phyloP scores from a whole-genome alignment of 495 filamentous ascomycete genomes.

The Xylaria castorea region DNA sequence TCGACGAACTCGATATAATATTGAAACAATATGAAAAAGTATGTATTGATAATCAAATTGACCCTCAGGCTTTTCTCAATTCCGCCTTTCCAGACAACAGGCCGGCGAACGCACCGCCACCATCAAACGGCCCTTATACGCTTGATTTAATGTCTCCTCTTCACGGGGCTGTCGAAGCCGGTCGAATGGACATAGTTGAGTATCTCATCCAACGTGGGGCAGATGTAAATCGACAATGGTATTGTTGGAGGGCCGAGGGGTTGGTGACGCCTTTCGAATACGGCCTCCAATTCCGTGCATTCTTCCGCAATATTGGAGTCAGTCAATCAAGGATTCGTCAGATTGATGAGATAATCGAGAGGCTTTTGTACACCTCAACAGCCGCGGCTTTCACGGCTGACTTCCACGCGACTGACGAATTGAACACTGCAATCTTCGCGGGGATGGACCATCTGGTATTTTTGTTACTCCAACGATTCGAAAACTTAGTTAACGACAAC shows the following conservation, averaged over 20 bases:
- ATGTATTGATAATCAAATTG: not conserved
- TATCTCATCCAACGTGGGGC: not conserved
- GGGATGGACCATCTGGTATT: not conserved
- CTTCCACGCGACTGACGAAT: not conserved
- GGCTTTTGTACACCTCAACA: not conserved
- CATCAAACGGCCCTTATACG: not conserved
- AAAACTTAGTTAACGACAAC: not conserved
- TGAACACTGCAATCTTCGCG: fast-evolving
- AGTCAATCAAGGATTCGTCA: not conserved
- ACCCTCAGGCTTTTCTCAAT: not conserved
- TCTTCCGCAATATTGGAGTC: not conserved
- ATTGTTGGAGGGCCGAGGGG: too few relatives aligned
- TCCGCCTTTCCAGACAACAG: not conserved
- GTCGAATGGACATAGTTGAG: not conserved
- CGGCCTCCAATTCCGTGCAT: not conserved
- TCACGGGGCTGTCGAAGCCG: not conserved
- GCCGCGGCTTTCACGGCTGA: not conserved
- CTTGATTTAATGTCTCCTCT: not conserved
- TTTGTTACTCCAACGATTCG: not conserved
- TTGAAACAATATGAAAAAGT: not conserved
- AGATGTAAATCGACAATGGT: not conserved
- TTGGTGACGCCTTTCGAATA: not conserved
- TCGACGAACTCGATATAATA: not conserved
- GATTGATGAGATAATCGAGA: not conserved
- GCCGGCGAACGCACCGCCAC: not conserved